Evolutionary conservation across 208 protist genomes (phyloP).

Genomic region (Leptomonas seymouri): DNA sequence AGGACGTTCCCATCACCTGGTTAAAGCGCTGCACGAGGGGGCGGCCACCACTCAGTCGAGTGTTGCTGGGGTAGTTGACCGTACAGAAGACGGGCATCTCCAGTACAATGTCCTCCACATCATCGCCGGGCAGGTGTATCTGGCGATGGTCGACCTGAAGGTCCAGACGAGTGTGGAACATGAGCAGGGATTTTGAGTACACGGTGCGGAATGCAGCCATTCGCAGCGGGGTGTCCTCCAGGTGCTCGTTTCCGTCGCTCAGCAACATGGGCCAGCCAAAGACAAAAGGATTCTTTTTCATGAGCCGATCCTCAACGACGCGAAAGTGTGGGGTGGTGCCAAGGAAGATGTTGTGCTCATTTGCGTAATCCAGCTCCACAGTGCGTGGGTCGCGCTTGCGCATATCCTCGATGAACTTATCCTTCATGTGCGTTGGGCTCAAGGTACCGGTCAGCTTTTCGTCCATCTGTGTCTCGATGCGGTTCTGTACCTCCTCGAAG

Average conservation of each 20-base stretch:
- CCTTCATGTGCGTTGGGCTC: slow-evolving; percentile 79
- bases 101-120: slow-evolving; percentile 78
- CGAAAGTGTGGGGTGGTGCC: slow-evolving; percentile 84
- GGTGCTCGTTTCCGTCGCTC: slow-evolving; percentile 85
- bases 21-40: slow-evolving; percentile 92
- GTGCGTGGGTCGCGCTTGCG: slow-evolving; percentile 77
- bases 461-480: slow-evolving; percentile 75
- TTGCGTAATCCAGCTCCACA: slow-evolving; percentile 84
- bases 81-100: slow-evolving; percentile 91
- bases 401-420: slow-evolving; percentile 90
- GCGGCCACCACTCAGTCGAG: slow-evolving; percentile 80
- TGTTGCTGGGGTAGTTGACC: slow-evolving; percentile 88
- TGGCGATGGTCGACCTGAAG: slow-evolving; percentile 86
- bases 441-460: slow-evolving; percentile 76
- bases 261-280: slow-evolving; percentile 93
- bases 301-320: slow-evolving; percentile 76
- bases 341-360: slow-evolving; percentile 86
- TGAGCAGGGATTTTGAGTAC: slow-evolving; percentile 87
- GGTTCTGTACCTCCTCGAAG: slow-evolving; percentile 86
- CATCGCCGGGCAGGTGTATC: slow-evolving; percentile 56
- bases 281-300: slow-evolving; percentile 92
- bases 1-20: slow-evolving; percentile 84
- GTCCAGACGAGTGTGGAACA: slow-evolving; percentile 87
- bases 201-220: slow-evolving; percentile 90
- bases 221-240: slow-evolving; percentile 78